Percentiles rank a stretch among this genome's conserved stretches.
Conservation (phyloP, 1,139 yeast genomes). For the Candida sp. region DNA sequence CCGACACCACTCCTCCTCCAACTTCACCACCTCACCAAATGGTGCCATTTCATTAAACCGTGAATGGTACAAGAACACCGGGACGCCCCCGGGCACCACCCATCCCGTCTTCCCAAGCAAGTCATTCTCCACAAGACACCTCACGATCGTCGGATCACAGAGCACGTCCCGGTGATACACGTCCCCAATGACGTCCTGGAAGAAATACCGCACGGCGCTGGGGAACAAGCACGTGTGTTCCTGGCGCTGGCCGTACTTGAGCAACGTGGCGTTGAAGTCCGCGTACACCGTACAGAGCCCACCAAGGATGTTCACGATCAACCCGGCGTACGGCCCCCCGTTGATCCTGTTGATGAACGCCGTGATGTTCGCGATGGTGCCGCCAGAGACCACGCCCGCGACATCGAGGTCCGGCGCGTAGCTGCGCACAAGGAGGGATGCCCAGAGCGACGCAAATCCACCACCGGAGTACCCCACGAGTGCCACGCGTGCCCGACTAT, state of each 20-base stretch:
- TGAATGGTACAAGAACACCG: constrained; percentile 39
- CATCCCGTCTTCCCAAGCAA: constrained; percentile 13
- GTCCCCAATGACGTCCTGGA: constrained; percentile 15
- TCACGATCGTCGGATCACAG: constrained; percentile 14
- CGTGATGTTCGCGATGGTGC: constrained; percentile 28
- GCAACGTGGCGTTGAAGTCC: constrained; percentile 11
- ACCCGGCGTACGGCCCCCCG: constrained; percentile 26
- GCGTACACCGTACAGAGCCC: constrained; percentile 21
- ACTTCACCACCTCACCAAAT: constrained; percentile 23
- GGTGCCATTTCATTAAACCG: constrained; percentile 33
- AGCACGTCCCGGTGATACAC: constrained; percentile 21
- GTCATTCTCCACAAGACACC: constrained; percentile 24
- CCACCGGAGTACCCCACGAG: constrained; percentile 46
- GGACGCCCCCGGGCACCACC: constrained; percentile 23
- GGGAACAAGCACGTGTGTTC: constrained; percentile 17
- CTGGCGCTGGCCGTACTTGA: constrained; percentile 4
- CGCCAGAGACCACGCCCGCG: constrained; percentile 39
- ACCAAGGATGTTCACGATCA: constrained; percentile 20
- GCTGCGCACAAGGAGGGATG: constrained; percentile 30
- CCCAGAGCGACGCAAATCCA: constrained; percentile 37
- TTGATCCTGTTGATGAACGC: constrained; percentile 22
- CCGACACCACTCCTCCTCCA: constrained; percentile 33
- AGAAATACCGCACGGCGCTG: constrained; percentile 16
- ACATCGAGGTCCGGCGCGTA: constrained; percentile 38
- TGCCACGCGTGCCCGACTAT: constrained; percentile 26